Base-by-base conservation (phyloP, 192 early-diverging fungal genomes). In the Backusella macrospora region DNA sequence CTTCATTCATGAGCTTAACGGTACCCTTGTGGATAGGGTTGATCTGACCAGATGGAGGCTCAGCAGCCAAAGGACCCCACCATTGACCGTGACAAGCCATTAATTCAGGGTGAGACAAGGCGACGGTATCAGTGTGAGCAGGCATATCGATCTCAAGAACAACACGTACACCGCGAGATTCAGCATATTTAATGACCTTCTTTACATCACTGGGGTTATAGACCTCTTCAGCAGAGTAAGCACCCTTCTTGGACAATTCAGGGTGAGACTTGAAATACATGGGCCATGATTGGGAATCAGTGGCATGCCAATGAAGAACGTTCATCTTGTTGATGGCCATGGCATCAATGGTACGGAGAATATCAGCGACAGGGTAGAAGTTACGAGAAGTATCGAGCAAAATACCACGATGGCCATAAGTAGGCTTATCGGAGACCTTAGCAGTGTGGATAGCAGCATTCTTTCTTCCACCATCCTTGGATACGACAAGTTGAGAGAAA, bases 111-210 rank as follows among this genome's bases (percentile, higher is more conserved):
- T 87, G 80, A 21, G 75, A 76, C 40, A 73, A 23, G 14, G 13
- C 46, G 59, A 82, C 73, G 8, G 90, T 81, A 10, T 83, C 77
- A 63, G 86, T 88, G 76, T 96, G 92, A 2, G 91, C 92, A 12
- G 94, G 93, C 84, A 94, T 90, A 72, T 96, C 94, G 39, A 95
- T 88, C 77, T 97, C 95, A 15, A 94, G 90, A 68, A 95, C 88
- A 23, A 97, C 84, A 63, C 95, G 89, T 40, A 97, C 88, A n/a
- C 93, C 94, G 23, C 91, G 88, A 45, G 81, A 85, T 12, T 80
- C 77, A 37, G 86, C 94, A 75, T 94, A 94, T 34, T 81, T 73
- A 73, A 95, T 85, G 26, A 97, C 67, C 2, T 67, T 78, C 42
- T 82, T 40, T 39, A 97, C 85, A 48, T 96, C 95, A 5, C 55